Conservation (phyloP, 1,284 basidiomycete genomes). For the Boletellus deceptivus region DNA sequence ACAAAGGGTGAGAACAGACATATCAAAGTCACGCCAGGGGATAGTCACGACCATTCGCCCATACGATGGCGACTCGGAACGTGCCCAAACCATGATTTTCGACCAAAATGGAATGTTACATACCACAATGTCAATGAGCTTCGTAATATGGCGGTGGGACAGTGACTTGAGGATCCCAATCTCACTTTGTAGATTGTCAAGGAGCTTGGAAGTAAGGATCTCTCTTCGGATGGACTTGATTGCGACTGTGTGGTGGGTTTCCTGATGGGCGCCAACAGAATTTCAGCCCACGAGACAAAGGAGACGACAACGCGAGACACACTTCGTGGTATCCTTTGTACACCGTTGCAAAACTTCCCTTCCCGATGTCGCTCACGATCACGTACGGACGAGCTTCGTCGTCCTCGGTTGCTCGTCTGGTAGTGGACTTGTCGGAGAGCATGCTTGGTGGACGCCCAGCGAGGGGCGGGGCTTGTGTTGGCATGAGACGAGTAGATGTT, state of each 20-base stretch:
- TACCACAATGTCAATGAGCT: conserved; percentile 89
- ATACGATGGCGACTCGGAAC: background rate
- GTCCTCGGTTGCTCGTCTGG: conserved; percentile 44
- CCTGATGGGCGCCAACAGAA: conserved; percentile 43
- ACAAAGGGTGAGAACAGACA: background rate
- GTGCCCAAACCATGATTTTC: background rate
- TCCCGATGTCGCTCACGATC: conserved; percentile 70
- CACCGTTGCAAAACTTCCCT: conserved; percentile 95
- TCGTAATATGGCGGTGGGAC: conserved; percentile 91
- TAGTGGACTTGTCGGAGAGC: conserved; percentile 23
- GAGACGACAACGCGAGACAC: conserved; percentile 28
- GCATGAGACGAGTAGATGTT: conserved; percentile 15
- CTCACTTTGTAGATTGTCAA: conserved; percentile 97
- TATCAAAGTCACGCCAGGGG: background rate
- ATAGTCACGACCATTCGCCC: background rate
- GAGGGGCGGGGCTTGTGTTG: conserved; percentile 15
- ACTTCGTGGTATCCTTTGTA: conserved; percentile 92
- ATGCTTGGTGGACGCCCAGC: conserved; percentile 22
- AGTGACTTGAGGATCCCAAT: conserved; percentile 96
- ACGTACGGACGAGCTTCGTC: conserved; percentile 73
- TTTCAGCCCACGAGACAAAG: background rate
- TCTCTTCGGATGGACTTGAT: conserved; percentile 94
- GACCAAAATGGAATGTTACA: conserved; percentile 25
- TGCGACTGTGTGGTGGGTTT: conserved; percentile 77
- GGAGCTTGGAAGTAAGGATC: conserved; percentile 87